Evolutionary conservation across 2,329 filamentous ascomycete genomes (phyloP).

Genomic region (Rugonectria rugulosa): DNA sequence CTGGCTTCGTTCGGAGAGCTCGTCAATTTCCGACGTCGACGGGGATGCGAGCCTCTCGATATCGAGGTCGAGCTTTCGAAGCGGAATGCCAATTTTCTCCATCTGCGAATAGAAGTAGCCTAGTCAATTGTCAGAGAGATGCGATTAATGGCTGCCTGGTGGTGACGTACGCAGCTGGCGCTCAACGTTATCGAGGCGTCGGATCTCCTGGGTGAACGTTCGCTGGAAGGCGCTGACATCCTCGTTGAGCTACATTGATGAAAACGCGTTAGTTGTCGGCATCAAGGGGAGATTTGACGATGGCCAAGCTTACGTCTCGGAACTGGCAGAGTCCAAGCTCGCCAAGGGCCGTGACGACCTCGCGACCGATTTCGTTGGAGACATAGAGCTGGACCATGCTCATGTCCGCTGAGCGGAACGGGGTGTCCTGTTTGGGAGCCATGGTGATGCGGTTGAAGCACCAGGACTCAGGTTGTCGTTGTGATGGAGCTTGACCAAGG

Average conservation of each 20-base stretch:
- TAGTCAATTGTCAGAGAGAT: conserved; percentile 50
- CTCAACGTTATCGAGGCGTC: conserved; percentile 97
- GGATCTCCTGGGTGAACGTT: conserved; percentile 97
- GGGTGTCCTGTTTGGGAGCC: conserved; percentile 81
- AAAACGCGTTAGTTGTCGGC: conserved; percentile 26
- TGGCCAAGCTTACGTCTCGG: conserved; percentile 77
- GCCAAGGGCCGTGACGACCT: conserved; percentile 94
- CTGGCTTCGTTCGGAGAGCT: conserved; percentile 91
- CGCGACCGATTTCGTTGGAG: conserved; percentile 96
- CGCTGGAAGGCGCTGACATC: conserved; percentile 94
- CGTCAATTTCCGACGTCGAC: conserved; percentile 93
- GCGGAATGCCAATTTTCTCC: conserved; percentile 87
- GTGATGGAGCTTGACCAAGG: conserved; percentile 42
- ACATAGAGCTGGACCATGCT: conserved; percentile 99
- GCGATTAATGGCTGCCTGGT: conserved; percentile 21
- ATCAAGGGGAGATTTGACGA: conserved; percentile 24
- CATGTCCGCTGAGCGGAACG: conserved; percentile 99
- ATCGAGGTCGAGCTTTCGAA: conserved; percentile 92
- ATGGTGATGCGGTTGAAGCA: conserved; percentile 52
- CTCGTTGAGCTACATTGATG: conserved; percentile 76
- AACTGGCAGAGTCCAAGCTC: conserved; percentile 98
- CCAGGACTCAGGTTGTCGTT: conserved; percentile 42
- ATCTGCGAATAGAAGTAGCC: conserved; percentile 96
- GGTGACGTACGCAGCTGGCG: conserved; percentile 84
- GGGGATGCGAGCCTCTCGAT: conserved; percentile 85